A percentile compares a stretch with the other conserved stretches of the same genome.
These are phyloP conservation scores for Cladosporium colombiae DNA, from an alignment of 2,329 filamentous ascomycete species.

Conservation along the genomic window DNA sequence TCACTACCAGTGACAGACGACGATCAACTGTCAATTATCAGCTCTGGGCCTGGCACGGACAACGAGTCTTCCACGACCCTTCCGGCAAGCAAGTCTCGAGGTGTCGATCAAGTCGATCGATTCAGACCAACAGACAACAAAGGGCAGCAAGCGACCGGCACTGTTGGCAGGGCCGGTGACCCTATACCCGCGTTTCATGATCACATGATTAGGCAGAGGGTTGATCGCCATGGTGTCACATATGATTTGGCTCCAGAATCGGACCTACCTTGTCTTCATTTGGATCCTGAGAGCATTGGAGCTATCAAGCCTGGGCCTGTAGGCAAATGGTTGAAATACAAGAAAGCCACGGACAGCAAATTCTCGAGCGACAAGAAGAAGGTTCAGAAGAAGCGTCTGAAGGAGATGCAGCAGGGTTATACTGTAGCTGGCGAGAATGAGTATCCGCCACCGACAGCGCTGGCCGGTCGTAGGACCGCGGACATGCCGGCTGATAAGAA, in stretches of 20 bases:
- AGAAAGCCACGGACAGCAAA: constrained; percentile 69
- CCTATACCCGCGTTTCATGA: constrained; percentile 75
- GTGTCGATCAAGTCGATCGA: constrained; percentile 17
- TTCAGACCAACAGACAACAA: constrained; percentile 23
- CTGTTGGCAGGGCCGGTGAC: constrained; percentile 85
- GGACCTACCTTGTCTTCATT: constrained; percentile 66
- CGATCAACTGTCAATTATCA: constrained; percentile 74
- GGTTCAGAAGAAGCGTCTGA: constrained; percentile 71
- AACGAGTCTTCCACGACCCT: constrained; percentile 24
- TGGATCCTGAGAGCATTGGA: constrained; percentile 68
- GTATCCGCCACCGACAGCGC: constrained; percentile 76
- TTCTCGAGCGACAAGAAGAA: constrained; percentile 69
- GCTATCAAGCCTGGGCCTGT: constrained; percentile 79
- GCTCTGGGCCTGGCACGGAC: constrained; percentile 50
- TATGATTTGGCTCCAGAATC: constrained; percentile 65
- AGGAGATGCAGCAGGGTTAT: constrained; percentile 72
- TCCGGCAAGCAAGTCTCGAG: constrained; percentile 21
- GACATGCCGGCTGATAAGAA: constrained; percentile 51
- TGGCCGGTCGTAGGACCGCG: constrained; percentile 52
- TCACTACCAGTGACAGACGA: constrained; percentile 81
- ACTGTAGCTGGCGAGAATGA: constrained; percentile 70
- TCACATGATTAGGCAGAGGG: constrained; percentile 89
- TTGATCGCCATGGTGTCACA: constrained; percentile 75
- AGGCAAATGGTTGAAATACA: constrained; percentile 78
- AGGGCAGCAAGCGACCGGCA: constrained; percentile 32